Conservation (phyloP, 2,329 filamentous ascomycete species). For the Colletotrichum destructivum region DNA sequence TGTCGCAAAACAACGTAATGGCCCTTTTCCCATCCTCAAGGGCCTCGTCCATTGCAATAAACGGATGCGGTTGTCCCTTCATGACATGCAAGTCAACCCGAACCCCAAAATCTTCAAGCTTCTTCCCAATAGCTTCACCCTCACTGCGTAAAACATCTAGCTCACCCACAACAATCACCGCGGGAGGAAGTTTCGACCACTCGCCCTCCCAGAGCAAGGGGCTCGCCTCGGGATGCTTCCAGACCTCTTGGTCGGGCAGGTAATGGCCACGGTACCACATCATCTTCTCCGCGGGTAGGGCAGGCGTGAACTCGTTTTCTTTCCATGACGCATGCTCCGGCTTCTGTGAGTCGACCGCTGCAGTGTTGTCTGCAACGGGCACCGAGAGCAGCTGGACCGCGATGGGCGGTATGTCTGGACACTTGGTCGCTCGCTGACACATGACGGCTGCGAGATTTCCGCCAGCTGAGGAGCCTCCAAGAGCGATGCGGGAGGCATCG, state of each 20-base stretch:
- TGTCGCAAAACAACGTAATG: constrained; percentile 60
- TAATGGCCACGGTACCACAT: constrained; percentile 73
- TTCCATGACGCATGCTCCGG: constrained; percentile 63
- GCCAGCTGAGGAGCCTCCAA: constrained; percentile 61
- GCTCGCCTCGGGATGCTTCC: constrained; percentile 67
- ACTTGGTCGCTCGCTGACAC: constrained; percentile 63
- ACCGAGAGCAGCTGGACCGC: constrained; percentile 68
- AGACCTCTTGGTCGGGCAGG: constrained; percentile 62
- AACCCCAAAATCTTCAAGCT: constrained; percentile 62
- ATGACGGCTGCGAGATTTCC: constrained; percentile 68
- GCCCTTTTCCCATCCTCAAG: constrained; percentile 66
- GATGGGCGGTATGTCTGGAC: constrained; percentile 51
- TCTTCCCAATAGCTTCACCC: constrained; percentile 65
- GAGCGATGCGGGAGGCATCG: constrained; percentile 61
- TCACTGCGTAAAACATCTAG: constrained; percentile 71
- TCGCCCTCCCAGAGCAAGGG: constrained; percentile 66
- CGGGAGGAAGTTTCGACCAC: constrained; percentile 65
- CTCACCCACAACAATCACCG: constrained; percentile 68
- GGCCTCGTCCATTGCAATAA: constrained; percentile 71
- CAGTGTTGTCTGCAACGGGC: constrained; percentile 72
- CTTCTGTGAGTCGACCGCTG: constrained; percentile 57
- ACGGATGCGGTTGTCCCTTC: constrained; percentile 71
- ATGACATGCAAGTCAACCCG: constrained; percentile 64
- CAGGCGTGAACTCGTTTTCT: constrained; percentile 65
- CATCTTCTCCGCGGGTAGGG: constrained; percentile 71